These are phyloP conservation scores for Fusarium nanum DNA, from an alignment of 2,329 filamentous ascomycete genomes.

Conservation along the genomic window DNA sequence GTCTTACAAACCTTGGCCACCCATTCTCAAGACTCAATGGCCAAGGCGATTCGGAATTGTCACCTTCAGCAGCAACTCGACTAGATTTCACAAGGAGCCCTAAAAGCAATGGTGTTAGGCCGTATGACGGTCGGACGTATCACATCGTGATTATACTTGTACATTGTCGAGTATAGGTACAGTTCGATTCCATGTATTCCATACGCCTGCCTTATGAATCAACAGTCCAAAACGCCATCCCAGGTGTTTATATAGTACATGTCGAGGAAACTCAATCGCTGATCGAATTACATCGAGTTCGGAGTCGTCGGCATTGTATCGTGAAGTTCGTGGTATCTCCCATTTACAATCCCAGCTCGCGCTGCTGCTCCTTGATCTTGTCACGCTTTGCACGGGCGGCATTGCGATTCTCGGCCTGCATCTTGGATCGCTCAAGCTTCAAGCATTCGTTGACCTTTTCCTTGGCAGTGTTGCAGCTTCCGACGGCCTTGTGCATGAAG, in stretches of 20 bases:
- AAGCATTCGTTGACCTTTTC: constrained; percentile 86
- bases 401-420: constrained; percentile 79
- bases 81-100: background rate
- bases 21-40: background rate
- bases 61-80: too few species aligned
- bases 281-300: background rate
- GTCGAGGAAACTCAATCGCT: background rate
- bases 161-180: constrained; percentile 15
- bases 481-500: constrained; percentile 90
- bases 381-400: constrained; percentile 75
- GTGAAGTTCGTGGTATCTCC: background rate
- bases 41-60: too few species aligned
- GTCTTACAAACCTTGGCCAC: background rate
- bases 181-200: constrained; percentile 5
- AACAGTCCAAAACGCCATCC: constrained; percentile 28
- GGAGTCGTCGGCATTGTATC: constrained; percentile 9
- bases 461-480: constrained; percentile 91
- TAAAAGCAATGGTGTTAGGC: background rate
- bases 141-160: constrained; percentile 9
- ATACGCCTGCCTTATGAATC: constrained; percentile 12
- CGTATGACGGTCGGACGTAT: background rate
- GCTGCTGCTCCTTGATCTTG: constrained; percentile 80
- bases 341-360: constrained; percentile 53
- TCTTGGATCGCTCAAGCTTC: constrained; percentile 80
- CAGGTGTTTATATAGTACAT: constrained; percentile 26